Evolutionary conservation across 306 rosid genomes (phyloP), one percentile per base, ranked within the genome.

Genomic region (Lablab purpureus): DNA sequence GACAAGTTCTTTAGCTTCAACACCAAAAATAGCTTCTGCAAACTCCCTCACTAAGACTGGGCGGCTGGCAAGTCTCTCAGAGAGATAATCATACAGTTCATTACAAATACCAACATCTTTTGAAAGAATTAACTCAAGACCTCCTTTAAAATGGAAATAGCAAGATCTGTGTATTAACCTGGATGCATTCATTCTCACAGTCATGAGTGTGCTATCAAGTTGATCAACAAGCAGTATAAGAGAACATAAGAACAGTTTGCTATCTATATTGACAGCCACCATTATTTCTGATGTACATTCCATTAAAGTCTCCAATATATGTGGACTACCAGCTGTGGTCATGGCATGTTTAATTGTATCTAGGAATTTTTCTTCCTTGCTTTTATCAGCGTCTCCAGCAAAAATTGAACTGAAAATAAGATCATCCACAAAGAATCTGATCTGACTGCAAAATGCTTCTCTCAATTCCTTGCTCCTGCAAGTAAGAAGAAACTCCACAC

Each of bases 371-470:
- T 86, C 83, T 75, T 91, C 97, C 84, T 84, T 94, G 34, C 87
- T 81, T 82, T 75, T 86, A 21, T 67, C 84, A 52, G 81, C 30
- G 52, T 82, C 89, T 83, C 87, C 91, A 10, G 86, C 66, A 59
- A 79, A 82, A 81, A 91, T 86, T 82, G 83, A 88, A 83, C 87
- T 70, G 82, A 90, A 84, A 78, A 87, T 77, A 81, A 55, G 84
- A 67, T 83, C 90, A 80, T 90, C 90, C 59, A 85, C 76, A 78
- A 95, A 92, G 70, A 87, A 91, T 84, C 88, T 82, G 46, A 95
- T 90, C 82, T 92, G 97, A 84, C 87, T 27, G 87, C 97, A 95
- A 84, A 92, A 95, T 81, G 94, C 91, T 74, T 91, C 98, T 80
- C 98, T 91, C 40, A 95, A 64, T 55, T 86, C 87, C 85, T 83